phyloP scores from a whole-genome alignment of 2,329 filamentous ascomycete species.

The Fusarium aywerte region DNA sequence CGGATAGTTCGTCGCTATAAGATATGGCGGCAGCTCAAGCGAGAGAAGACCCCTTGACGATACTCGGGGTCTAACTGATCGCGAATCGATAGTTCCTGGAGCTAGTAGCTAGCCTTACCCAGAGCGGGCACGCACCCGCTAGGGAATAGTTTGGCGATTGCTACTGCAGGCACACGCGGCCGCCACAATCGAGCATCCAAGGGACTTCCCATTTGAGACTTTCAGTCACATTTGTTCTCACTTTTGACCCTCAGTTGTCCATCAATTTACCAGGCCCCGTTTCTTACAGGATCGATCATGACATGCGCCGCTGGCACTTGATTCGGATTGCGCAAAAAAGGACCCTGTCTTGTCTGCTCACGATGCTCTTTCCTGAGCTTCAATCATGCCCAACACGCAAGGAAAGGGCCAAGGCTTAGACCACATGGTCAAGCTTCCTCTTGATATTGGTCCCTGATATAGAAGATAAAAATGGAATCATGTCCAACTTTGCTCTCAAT shows the following conservation, averaged over 20 bases:
- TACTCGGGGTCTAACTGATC: slow-evolving; percentile 9
- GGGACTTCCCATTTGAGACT: slow-evolving; percentile 18
- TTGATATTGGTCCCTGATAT: background rate
- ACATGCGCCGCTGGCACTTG: slow-evolving; percentile 35
- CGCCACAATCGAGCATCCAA: slow-evolving; percentile 22
- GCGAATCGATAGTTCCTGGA: slow-evolving; percentile 40
- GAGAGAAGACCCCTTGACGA: slow-evolving; percentile 1
- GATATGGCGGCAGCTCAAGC: slow-evolving; percentile 25
- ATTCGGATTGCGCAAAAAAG: slow-evolving; percentile 23
- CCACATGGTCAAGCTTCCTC: slow-evolving; percentile 25
- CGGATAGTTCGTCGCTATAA: background rate
- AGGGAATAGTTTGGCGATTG: slow-evolving; percentile 1
- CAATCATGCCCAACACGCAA: background rate
- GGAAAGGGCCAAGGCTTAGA: slow-evolving; percentile 14
- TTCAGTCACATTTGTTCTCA: slow-evolving; percentile 1
- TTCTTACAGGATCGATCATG: slow-evolving; percentile 1
- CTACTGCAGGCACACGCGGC: slow-evolving; percentile 37
- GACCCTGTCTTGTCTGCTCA: slow-evolving; percentile 1
- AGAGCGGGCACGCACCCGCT: slow-evolving; percentile 1
- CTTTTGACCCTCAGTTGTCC: no score
- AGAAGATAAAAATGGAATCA: slow-evolving; percentile 20
- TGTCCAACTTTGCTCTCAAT: slow-evolving; percentile 19
- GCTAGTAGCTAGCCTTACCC: slow-evolving; percentile 27
- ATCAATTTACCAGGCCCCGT: background rate
- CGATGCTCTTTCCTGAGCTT: slow-evolving; percentile 24